These are phyloP conservation scores for Aspergillus latus DNA, from an alignment of 2,329 filamentous ascomycete species.

Conservation along the genomic window DNA sequence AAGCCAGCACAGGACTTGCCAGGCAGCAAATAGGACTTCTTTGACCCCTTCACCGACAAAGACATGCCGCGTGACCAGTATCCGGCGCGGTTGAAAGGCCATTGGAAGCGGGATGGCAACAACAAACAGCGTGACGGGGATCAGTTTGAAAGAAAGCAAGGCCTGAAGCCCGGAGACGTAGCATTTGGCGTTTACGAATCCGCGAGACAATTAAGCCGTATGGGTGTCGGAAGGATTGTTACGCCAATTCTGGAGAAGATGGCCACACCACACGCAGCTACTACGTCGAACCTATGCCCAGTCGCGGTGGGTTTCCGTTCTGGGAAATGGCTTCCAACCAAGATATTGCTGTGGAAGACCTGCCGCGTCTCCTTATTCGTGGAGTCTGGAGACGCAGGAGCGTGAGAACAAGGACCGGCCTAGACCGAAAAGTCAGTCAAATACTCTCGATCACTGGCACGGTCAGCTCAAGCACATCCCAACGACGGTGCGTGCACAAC, in stretches of 20 bases:
- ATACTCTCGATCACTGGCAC: neutral
- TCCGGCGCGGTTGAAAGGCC: neutral
- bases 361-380: neutral
- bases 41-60: neutral
- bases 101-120: neutral
- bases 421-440: neutral
- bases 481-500: too few species aligned
- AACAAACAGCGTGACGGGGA: too few species aligned
- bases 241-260: neutral
- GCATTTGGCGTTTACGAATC: neutral
- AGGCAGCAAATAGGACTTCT: neutral
- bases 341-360: neutral
- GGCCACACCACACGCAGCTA: neutral
- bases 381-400: neutral
- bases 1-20: neutral
- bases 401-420: neutral
- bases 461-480: neutral
- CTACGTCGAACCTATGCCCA: neutral
- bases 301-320: neutral
- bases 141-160: neutral
- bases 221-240: neutral
- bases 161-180: neutral
- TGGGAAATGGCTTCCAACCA: neutral
- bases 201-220: neutral
- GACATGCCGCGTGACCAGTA: neutral